phyloP scores from a whole-genome alignment of 495 filamentous ascomycete species.

The Penicillium egyptiacum region DNA sequence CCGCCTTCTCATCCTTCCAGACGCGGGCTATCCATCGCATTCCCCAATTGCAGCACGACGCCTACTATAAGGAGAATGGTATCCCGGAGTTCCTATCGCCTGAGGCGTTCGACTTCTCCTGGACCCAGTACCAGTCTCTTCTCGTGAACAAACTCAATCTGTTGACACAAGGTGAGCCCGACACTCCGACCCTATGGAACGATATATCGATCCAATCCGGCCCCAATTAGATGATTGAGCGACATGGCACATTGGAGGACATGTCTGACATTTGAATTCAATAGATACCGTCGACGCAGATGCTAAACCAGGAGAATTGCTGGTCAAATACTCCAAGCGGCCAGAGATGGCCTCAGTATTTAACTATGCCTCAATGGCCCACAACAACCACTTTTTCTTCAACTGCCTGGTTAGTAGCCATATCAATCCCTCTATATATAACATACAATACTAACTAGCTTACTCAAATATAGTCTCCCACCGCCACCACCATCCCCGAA shows the following conservation, averaged over 20 bases:
- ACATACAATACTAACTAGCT: constrained; percentile 10
- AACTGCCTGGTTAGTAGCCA: constrained; percentile 51
- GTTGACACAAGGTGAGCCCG: constrained; percentile 64
- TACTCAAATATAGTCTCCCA: constrained; percentile 40
- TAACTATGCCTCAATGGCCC: constrained; percentile 93
- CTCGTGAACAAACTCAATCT: constrained; percentile 73
- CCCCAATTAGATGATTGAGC: not conserved
- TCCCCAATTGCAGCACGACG: constrained; percentile 58
- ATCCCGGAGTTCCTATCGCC: constrained; percentile 66
- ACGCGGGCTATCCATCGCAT: constrained; percentile 53
- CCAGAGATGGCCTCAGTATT: constrained; percentile 74
- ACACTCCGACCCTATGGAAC: constrained; percentile 15
- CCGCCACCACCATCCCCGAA: constrained; percentile 51
- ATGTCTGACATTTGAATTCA: constrained; percentile 3
- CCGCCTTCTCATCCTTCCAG: constrained; percentile 45
- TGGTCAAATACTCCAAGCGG: constrained; percentile 75
- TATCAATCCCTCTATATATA: not conserved
- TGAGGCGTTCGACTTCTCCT: constrained; percentile 69
- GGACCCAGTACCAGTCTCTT: constrained; percentile 75
- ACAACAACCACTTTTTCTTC: constrained; percentile 98
- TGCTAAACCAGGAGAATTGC: constrained; percentile 60
- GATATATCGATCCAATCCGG: not conserved
- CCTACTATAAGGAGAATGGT: constrained; percentile 54
- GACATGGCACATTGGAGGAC: not conserved
- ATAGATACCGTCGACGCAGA: constrained; percentile 58